Base-by-base conservation (phyloP, 1,139 yeast species). In the Zygosaccharomyces pseudobailii region DNA sequence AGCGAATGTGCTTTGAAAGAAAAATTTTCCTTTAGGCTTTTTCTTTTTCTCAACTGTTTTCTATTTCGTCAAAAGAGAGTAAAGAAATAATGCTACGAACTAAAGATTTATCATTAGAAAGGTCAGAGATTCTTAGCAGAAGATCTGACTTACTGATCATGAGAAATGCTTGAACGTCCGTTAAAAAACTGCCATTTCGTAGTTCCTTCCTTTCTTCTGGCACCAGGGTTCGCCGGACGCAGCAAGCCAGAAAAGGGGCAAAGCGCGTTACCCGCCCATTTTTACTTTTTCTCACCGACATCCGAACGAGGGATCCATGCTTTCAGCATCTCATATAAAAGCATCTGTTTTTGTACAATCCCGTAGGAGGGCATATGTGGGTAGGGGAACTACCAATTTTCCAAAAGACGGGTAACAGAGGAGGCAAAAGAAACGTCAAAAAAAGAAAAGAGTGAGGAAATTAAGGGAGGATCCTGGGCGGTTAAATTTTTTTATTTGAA, bases 281-380 rank as follows among this genome's bases (percentile, higher is more conserved):
- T 36, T 36, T 13, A 25, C 23, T 38, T 38, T 38, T 28, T 38
- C 31, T 23, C 33, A 21, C 28, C 41, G 25, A 38, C 41, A 23
- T 38, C 23, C 24, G 23, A 38, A 24, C 33, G 33, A 30, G 33
- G 33, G 33, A 30, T 30, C 33, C 33, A n/a, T 23, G 13, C 32
- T 27, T 38, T 38, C 41, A 38, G 28, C 48, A 40, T 48, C 47
- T 43, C 51, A 48, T 48, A 48, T 48, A 48, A 48, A 48, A 48
- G 51, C 51, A 43, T 45, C 48, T 43, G 43, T 40, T 46, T 43
- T 48, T 43, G 46, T 45, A 33, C 45, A 43, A 43, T 42, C 45
- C 43, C 46, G 46, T 44, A 28, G 33, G 41, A 38, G 41, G 22
- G 41, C 41, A 38, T 24, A 21, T 28, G 41, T 33, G 40, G 35